Conservation (phyloP, 78 protist genomes). For the Dictyostelium intermedium region DNA sequence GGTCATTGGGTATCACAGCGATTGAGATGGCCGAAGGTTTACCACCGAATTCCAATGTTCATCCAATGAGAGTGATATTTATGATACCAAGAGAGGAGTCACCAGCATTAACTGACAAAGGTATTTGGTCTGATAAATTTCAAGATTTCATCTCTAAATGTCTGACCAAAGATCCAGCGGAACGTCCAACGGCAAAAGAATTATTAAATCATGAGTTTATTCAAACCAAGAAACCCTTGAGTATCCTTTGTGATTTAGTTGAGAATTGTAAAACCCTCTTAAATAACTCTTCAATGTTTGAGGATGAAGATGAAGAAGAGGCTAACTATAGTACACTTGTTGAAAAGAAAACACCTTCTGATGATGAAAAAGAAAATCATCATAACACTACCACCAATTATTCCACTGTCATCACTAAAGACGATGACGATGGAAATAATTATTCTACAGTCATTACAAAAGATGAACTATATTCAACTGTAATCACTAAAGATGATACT, state of each 20-base stretch:
- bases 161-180: constrained; percentile 67
- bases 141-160: constrained; percentile 71
- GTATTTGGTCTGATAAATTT: constrained; percentile 29
- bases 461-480: constrained; percentile 57
- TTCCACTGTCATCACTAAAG: constrained; percentile 49
- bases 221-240: constrained; percentile 33
- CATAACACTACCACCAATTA: not conserved
- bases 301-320: constrained; percentile 58
- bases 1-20: constrained; percentile 94
- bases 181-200: constrained; percentile 64
- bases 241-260: constrained; percentile 34
- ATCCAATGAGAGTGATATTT: constrained; percentile 89
- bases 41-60: constrained; percentile 90
- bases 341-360: not conserved
- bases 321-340: constrained; percentile 3
- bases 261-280: constrained; percentile 50
- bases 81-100: constrained; percentile 87
- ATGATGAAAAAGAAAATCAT: constrained; percentile 1
- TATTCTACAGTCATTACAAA: constrained; percentile 56
- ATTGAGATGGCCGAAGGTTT: constrained; percentile 89
- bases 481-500: constrained; percentile 32
- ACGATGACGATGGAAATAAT: not conserved
- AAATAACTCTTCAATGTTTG: constrained; percentile 2
- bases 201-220: constrained; percentile 63
- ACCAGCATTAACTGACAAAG: constrained; percentile 77